Conservation (phyloP, 1,284 basidiomycete species). For the Cerrena zonata region DNA sequence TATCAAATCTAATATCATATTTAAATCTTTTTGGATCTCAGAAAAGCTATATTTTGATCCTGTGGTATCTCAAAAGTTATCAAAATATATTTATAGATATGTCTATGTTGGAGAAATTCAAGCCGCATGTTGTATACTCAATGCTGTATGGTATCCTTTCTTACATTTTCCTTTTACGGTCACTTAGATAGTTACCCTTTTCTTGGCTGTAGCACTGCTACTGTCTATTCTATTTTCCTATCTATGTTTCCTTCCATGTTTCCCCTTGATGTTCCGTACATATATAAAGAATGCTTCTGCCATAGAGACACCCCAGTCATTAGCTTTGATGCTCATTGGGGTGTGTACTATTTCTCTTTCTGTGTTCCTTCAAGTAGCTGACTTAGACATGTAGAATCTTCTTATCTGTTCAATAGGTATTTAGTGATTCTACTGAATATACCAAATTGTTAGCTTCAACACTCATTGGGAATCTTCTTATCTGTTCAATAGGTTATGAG, state of each 20-base stretch:
- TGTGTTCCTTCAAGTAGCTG: background rate
- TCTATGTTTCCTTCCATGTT: background rate
- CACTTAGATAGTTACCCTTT: too few relatives aligned
- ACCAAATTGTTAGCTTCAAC: background rate
- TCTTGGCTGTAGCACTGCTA: too few relatives aligned
- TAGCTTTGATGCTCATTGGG: background rate
- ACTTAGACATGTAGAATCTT: background rate
- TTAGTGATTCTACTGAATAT: background rate
- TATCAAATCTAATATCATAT: too few relatives aligned
- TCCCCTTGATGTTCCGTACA: background rate
- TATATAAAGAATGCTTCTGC: background rate
- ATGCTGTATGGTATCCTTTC: too few relatives aligned
- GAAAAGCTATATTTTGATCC: too few relatives aligned
- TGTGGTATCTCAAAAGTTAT: too few relatives aligned
- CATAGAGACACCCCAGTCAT: background rate
- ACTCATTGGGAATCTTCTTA: background rate
- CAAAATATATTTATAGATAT: too few relatives aligned
- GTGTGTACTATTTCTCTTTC: background rate
- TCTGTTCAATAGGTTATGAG: conserved; percentile 1
- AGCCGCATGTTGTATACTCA: too few relatives aligned
- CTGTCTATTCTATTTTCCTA: background rate
- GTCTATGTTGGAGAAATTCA: too few relatives aligned
- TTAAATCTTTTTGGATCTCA: too few relatives aligned
- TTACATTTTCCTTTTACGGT: too few relatives aligned
- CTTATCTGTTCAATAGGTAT: background rate